A percentile compares a stretch with the other conserved stretches of the same genome.
These are phyloP conservation scores for Favolaschia claudopus DNA, from an alignment of 768 basidiomycete species.

Conservation along the genomic window DNA sequence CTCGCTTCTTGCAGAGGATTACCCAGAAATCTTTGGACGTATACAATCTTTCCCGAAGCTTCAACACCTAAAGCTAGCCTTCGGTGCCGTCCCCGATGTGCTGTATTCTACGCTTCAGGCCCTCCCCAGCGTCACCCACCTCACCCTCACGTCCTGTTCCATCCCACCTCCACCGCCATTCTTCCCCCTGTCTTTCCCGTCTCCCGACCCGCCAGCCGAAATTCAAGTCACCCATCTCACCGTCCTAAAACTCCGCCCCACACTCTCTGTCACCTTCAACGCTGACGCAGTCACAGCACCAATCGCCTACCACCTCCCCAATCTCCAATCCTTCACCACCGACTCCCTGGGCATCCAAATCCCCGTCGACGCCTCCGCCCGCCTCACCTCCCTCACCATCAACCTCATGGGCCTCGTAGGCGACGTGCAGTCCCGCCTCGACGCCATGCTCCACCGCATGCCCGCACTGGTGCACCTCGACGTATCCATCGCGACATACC, in stretches of 20 bases:
- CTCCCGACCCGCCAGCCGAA: not conserved
- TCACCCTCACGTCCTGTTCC: not conserved
- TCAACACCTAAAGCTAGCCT: not conserved
- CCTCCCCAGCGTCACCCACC: constrained; percentile 1
- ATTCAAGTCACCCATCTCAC: constrained; percentile 7
- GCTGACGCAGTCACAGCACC: constrained; percentile 2
- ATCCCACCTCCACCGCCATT: constrained; percentile 4
- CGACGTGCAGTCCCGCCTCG: constrained; percentile 20
- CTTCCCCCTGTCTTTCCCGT: constrained; percentile 6
- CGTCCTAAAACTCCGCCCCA: not conserved
- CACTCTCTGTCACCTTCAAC: not conserved
- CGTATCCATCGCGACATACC: not conserved
- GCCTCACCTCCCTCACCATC: constrained; percentile 11
- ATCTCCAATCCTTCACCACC: constrained; percentile 6
- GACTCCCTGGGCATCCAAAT: constrained; percentile 10
- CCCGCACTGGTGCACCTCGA: not conserved
- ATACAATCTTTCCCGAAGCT: constrained; percentile 13
- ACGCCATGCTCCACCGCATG: constrained; percentile 4
- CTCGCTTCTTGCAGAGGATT: not conserved
- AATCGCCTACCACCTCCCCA: not conserved
- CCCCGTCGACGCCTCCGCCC: not conserved
- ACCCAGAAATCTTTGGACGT: not conserved
- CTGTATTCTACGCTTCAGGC: constrained; percentile 9
- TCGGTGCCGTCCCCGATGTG: not conserved
- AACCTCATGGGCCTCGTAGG: not conserved